Evolutionary conservation across 2,329 filamentous ascomycete species (phyloP).

Genomic region (Trichoderma sp.): DNA sequence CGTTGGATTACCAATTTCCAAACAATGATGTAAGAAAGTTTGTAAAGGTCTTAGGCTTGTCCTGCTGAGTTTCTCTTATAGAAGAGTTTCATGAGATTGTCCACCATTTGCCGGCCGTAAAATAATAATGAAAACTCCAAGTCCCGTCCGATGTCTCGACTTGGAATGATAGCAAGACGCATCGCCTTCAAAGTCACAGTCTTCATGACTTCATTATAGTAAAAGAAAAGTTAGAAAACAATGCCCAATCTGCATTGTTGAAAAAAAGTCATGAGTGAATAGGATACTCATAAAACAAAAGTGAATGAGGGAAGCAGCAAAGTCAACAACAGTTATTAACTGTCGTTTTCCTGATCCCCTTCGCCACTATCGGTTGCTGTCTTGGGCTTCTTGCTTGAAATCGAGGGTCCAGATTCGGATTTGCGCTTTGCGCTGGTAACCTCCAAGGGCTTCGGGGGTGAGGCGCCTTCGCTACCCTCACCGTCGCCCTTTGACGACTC

Average conservation of each 20-base stretch:
- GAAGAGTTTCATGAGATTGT: conserved; percentile 7
- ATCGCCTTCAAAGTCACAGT: conserved; percentile 23
- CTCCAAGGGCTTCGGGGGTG: conserved; percentile 35
- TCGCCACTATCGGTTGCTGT: conserved; percentile 50
- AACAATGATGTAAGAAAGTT: conserved; percentile 1
- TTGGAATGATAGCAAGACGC: conserved; percentile 23
- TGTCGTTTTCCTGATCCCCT: conserved; percentile 49
- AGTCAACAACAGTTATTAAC: conserved; percentile 38
- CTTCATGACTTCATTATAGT: conserved; percentile 45
- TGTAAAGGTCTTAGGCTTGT: not conserved
- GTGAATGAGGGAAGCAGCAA: conserved; percentile 35
- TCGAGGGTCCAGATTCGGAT: conserved; percentile 54
- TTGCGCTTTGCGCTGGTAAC: conserved; percentile 62
- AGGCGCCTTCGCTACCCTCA: conserved; percentile 41
- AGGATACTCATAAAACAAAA: conserved; percentile 1
- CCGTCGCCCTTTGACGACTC: conserved; percentile 50
- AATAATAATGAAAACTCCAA: conserved; percentile 25
- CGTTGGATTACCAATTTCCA: not conserved
- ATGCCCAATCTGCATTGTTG: conserved; percentile 32
- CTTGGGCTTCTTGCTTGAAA: conserved; percentile 61
- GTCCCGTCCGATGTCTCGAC: conserved; percentile 26
- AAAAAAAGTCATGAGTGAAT: not conserved
- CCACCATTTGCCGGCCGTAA: conserved; percentile 28
- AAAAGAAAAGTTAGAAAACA: conserved; percentile 26
- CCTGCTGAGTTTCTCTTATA: not conserved